Evolutionary conservation across 1,139 yeast species (phyloP), one percentile per base, ranked within the genome.

Genomic region (Hanseniaspora gamundiae): DNA sequence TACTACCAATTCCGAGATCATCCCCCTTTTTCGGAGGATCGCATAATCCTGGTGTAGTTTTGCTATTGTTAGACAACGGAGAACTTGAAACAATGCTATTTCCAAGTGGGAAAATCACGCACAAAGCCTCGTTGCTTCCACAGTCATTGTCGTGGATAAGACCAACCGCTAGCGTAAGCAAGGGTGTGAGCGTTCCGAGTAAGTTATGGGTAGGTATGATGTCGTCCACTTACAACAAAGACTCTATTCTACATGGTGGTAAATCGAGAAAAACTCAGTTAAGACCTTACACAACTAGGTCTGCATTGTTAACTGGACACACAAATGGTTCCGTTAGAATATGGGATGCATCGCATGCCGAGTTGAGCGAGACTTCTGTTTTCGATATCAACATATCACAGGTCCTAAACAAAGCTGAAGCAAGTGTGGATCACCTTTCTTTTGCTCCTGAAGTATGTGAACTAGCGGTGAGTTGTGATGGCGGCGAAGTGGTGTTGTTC

Each of bases 341-440:
- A 19, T 78, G 85, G 72, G 95, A 88, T 60, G 80, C 87, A 1
- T 78, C 94, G 0, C 76, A 80, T 49, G 84, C 83, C 24, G 95
- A 84, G 52, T 64, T 76, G 16, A 80, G 73, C 48, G 86, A 80
- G 42, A 67, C 75, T n/a, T 65, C 71, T 7, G 76, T 74, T 2
- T 64, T 78, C 50, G 81, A 76, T 49, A 68, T 78, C 31, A 71
- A 73, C 50, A 64, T 78, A 26, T 62, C 74, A 1, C 65, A 66
- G 33, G 70, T 76, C 4, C 53, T 78, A 29, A 71, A 69, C 44
- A 56, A 65, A 16, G 62, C 69, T 2, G 65, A 70, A 9, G 64
- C 73, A 35, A 66, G 72, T 1, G 75, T 88, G 9, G 61, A 68
- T 2, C 61, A 68, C 14, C 77, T 85, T 4, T 82, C 94, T 0